Evolutionary conservation across 257 asterid genomes (phyloP).

Genomic region (Fraxinus americana): DNA sequence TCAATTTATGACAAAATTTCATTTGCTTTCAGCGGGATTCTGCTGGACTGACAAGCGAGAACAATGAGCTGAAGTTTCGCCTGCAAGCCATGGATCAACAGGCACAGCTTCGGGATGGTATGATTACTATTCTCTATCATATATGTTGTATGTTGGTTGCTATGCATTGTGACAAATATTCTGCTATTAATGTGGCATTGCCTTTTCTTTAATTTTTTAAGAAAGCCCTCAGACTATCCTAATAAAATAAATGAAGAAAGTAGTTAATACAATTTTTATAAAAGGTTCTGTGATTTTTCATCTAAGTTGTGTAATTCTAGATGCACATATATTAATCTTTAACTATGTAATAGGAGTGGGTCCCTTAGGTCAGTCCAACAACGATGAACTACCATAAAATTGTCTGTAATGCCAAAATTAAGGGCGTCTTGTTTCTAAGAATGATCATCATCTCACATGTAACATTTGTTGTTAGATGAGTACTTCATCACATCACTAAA

Average conservation of each 20-base stretch:
- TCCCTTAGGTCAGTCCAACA: not conserved
- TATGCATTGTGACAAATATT: not conserved
- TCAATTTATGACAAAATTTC: not conserved
- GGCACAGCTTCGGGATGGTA: slow-evolving; percentile 78
- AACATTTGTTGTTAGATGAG: not conserved
- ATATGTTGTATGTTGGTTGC: not conserved
- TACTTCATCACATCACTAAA: not conserved
- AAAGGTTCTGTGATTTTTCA: not conserved
- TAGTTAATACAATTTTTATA: not conserved
- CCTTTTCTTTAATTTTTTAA: not conserved
- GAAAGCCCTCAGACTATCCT: not conserved
- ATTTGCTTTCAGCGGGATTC: slow-evolving; percentile 53
- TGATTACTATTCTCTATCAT: not conserved
- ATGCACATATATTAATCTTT: not conserved
- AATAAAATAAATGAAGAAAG: not conserved
- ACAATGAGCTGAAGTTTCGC: slow-evolving; percentile 65
- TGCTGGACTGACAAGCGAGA: slow-evolving; percentile 59
- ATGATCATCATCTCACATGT: not conserved
- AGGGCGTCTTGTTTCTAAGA: not conserved
- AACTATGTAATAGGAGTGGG: not conserved
- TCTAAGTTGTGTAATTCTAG: not conserved
- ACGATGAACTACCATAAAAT: not conserved
- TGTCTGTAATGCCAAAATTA: not conserved
- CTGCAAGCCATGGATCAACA: slow-evolving; percentile 73
- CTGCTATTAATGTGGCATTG: not conserved